Base-by-base conservation (phyloP, 306 rosid genomes). In the Cyclanthera cordifolia region DNA sequence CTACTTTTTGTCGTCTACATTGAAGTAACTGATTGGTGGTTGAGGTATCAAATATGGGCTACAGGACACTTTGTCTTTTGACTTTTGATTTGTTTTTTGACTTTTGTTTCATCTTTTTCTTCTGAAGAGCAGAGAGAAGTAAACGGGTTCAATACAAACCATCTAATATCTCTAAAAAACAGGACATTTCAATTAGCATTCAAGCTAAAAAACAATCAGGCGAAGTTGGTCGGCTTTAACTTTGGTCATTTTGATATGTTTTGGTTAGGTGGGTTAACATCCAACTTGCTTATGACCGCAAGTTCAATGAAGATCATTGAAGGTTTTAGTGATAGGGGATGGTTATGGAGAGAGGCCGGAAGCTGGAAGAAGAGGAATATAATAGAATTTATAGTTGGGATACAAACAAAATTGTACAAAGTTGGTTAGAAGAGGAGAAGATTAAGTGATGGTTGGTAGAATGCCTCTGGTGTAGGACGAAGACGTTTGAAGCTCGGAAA, bases 1-100 rank as follows among this genome's bases (percentile, higher is more conserved):
- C 55, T 66, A 66, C 71, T 25, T 66, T 65, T 66, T 66, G 71
- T 46, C 16, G 55, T 66, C 55, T 66, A 25, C 21, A 66, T 25
- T 66, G 39, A 45, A 3, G 71, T 47, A 7, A 66, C 47, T 66
- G 43, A 47, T 45, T 23, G 71, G 43, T 25, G 24, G 55, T 47
- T 66, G 71, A 47, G 52, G 16, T 66, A 7, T 37, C 43, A 37
- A 37, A 37, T 37, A 0, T 37, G 43, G 43, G 43, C 43, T 14
- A 25, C 16, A 66, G 52, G 71, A 43, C 12, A 47, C 71, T 45
- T 13, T 65, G 15, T 23, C 37, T 13, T 65, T 43, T 21, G 13
- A 23, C 71, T 47, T 65, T 53, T 65, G 53, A 45, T 45, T 13
- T 65, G 15, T 23, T 21, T 13, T 65, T 43, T 21, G 13, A 23